Evolutionary conservation across 2,329 filamentous ascomycete species (phyloP).

Genomic region (Calonectria henricotiae): DNA sequence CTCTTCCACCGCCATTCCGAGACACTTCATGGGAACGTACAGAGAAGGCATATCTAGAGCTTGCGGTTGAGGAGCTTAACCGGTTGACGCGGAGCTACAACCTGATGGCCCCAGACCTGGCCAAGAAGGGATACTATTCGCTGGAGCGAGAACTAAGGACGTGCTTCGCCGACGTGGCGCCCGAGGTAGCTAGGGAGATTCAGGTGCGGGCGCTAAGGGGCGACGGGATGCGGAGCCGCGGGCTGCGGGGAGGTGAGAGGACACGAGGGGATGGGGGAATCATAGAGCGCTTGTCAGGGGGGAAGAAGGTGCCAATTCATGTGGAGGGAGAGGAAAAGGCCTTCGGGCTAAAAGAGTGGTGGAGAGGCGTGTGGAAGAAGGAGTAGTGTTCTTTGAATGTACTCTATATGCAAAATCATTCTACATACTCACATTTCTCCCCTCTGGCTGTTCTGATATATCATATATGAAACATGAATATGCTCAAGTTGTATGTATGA

Average conservation of each 20-base stretch:
- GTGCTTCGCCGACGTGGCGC: constrained; percentile 91
- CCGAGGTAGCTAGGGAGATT: constrained; percentile 81
- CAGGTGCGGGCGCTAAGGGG: constrained; percentile 73
- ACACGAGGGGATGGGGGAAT: constrained; percentile 66
- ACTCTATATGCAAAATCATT: background rate
- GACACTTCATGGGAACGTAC: constrained; percentile 83
- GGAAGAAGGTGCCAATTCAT: constrained; percentile 71
- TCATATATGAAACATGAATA: background rate
- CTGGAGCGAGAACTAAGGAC: constrained; percentile 85
- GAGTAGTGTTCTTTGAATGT: constrained; percentile 25
- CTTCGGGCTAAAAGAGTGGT: constrained; percentile 92
- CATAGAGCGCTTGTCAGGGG: constrained; percentile 73
- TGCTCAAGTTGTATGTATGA: constrained; percentile 2
- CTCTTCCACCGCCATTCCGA: constrained; percentile 76
- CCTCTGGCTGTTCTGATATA: background rate
- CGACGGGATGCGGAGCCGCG: constrained; percentile 58
- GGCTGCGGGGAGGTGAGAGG: constrained; percentile 52
- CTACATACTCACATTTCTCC: background rate
- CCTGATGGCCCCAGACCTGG: constrained; percentile 91
- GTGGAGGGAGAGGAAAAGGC: constrained; percentile 82
- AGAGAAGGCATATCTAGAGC: constrained; percentile 82
- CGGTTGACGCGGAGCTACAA: constrained; percentile 89
- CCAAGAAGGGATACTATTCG: constrained; percentile 92
- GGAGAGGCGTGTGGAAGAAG: constrained; percentile 81
- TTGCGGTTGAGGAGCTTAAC: constrained; percentile 86